These are phyloP conservation scores for Pyrenophora tritici-repentis DNA, from an alignment of 2,329 filamentous ascomycete species.

Conservation along the genomic window DNA sequence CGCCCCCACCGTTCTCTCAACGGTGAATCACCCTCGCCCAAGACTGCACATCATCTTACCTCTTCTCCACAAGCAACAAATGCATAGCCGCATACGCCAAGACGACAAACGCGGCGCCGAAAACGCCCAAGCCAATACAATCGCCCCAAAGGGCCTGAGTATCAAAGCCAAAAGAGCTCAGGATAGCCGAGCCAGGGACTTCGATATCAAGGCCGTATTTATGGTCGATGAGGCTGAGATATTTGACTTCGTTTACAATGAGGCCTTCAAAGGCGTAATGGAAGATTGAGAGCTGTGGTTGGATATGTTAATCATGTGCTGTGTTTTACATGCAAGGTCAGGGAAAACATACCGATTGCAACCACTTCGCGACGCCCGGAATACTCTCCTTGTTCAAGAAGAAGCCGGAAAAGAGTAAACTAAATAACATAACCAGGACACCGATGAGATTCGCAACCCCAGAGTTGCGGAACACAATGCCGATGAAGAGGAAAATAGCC, in stretches of 20 bases:
- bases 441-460: slow-evolving; percentile 93
- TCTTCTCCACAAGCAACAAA: slow-evolving; percentile 85
- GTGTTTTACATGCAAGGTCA: not conserved
- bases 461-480: slow-evolving; percentile 89
- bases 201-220: slow-evolving; percentile 97
- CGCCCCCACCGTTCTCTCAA: too few species aligned
- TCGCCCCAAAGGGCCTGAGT: slow-evolving; percentile 86
- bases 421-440: slow-evolving; percentile 96
- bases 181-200: slow-evolving; percentile 89
- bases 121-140: slow-evolving; percentile 77
- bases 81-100: slow-evolving; percentile 94
- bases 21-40: too few species aligned
- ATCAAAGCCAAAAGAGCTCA: slow-evolving; percentile 94
- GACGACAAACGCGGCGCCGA: slow-evolving; percentile 81
- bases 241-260: slow-evolving; percentile 95
- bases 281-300: slow-evolving; percentile 80
- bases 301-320: slow-evolving; percentile 16
- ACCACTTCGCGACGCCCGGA: slow-evolving; percentile 80
- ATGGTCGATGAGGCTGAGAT: slow-evolving; percentile 85
- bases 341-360: slow-evolving; percentile 70
- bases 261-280: slow-evolving; percentile 96
- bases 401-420: slow-evolving; percentile 89
- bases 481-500: slow-evolving; percentile 92
- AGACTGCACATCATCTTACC: slow-evolving; percentile 52
- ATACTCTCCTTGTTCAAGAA: slow-evolving; percentile 95